A percentile compares a stretch with the other conserved stretches of the same genome.
Conservation (phyloP, 768 basidiomycete genomes). For the Peribolospora baueri region DNA sequence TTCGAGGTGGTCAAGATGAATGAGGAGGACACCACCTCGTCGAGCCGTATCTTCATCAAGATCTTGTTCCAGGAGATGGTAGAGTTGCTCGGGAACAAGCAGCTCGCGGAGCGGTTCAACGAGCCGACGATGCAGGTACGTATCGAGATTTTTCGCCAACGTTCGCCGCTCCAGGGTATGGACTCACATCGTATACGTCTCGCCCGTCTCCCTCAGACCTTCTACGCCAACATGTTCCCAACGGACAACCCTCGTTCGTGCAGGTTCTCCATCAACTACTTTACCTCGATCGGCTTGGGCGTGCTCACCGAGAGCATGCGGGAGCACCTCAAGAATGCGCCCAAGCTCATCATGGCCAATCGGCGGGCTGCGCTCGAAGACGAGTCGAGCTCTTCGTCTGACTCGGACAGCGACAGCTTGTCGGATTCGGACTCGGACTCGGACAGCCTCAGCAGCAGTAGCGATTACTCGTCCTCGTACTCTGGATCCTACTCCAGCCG, state of each 20-base stretch:
- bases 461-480: slow-evolving; percentile 9
- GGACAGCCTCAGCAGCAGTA: not conserved
- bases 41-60: slow-evolving; percentile 89
- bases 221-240: slow-evolving; percentile 73
- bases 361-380: slow-evolving; percentile 56
- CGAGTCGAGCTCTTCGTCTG: slow-evolving; percentile 25
- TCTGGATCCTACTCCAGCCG: slow-evolving; percentile 7
- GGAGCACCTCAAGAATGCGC: slow-evolving; percentile 89
- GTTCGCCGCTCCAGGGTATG: no score
- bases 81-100: slow-evolving; percentile 76
- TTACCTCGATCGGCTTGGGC: slow-evolving; percentile 81
- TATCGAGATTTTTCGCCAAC: no score
- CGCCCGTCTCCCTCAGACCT: slow-evolving; percentile 9
- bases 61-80: slow-evolving; percentile 88
- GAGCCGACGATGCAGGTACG: slow-evolving; percentile 47
- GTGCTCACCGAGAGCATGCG: slow-evolving; percentile 85
- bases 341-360: slow-evolving; percentile 78
- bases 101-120: slow-evolving; percentile 65
- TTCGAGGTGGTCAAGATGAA: slow-evolving; percentile 72
- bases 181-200: no score
- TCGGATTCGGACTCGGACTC: slow-evolving; percentile 14
- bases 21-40: slow-evolving; percentile 91
- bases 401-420: slow-evolving; percentile 2
- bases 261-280: slow-evolving; percentile 78
- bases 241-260: slow-evolving; percentile 75